phyloP scores from a whole-genome alignment of 805 yeast genomes.

The Teunomyces aglyptinius region DNA sequence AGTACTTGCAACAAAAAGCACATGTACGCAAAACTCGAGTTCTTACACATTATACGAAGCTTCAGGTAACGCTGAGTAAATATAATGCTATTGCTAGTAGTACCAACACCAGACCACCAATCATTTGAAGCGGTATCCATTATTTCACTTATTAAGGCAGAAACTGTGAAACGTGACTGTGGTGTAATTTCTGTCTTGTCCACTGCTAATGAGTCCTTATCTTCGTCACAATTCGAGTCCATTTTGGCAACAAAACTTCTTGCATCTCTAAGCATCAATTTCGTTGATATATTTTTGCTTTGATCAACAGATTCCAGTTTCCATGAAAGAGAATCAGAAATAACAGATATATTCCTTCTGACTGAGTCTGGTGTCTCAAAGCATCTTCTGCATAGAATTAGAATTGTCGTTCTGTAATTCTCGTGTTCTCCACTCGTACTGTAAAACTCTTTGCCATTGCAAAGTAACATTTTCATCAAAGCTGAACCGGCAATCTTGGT shows the following conservation, averaged over 20 bases:
- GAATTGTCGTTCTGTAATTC: constrained; percentile 17
- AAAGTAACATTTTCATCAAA: too few species aligned
- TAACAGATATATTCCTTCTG: constrained; percentile 47
- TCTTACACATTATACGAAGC: constrained; percentile 7
- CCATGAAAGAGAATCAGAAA: constrained; percentile 34
- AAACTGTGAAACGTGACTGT: not conserved
- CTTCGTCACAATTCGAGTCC: too few species aligned
- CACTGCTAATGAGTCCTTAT: too few species aligned
- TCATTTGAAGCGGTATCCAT: constrained; percentile 4
- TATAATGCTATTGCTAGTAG: not conserved
- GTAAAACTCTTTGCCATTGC: too few species aligned
- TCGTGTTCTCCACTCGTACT: too few species aligned
- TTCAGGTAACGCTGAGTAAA: not conserved
- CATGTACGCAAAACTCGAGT: constrained; percentile 55
- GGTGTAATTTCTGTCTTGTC: not conserved
- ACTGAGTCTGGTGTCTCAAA: constrained; percentile 60
- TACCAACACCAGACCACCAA: constrained; percentile 12
- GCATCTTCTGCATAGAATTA: constrained; percentile 55
- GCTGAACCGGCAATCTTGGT: too few species aligned
- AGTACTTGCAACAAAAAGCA: constrained; percentile 65
- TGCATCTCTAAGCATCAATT: too few species aligned
- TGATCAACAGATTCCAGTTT: too few species aligned
- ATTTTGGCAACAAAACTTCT: too few species aligned
- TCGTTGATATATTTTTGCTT: too few species aligned
- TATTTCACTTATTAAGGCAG: constrained; percentile 18